Conservation (phyloP, 768 basidiomycete genomes). For the Suillus sp. region DNA sequence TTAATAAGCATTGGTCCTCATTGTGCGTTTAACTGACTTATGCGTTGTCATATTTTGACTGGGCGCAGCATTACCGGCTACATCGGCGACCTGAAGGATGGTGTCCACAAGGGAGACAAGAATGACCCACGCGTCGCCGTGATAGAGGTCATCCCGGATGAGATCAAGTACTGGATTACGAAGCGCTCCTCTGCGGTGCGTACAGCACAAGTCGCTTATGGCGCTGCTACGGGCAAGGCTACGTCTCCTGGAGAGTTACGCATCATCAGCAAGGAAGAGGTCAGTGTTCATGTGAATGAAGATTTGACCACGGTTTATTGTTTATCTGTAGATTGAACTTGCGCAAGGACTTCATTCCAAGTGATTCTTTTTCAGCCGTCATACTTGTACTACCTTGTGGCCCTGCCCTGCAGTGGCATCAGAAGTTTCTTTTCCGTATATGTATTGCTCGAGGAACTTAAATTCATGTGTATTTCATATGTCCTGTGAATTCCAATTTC, state of each 20-base stretch:
- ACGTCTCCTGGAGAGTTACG: constrained; percentile 75
- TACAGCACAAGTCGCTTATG: constrained; percentile 58
- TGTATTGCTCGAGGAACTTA: background rate
- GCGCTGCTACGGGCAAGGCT: constrained; percentile 61
- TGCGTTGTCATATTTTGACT: constrained; percentile 7
- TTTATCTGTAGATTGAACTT: constrained; percentile 42
- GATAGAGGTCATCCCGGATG: constrained; percentile 77
- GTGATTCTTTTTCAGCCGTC: constrained; percentile 10
- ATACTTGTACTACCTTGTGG: background rate
- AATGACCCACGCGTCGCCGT: constrained; percentile 78
- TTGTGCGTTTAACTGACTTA: constrained; percentile 37
- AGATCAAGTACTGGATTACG: constrained; percentile 82
- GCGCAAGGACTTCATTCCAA: constrained; percentile 36
- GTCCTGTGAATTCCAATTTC: background rate
- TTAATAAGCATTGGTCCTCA: constrained; percentile 67
- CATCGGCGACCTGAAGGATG: constrained; percentile 87
- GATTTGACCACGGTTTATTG: background rate
- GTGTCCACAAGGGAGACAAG: constrained; percentile 78
- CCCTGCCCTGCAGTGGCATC: background rate
- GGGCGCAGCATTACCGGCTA: constrained; percentile 61
- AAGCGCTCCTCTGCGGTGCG: constrained; percentile 60
- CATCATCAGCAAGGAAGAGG: constrained; percentile 75
- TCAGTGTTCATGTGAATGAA: constrained; percentile 32
- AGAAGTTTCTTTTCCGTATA: background rate
- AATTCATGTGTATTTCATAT: background rate